Base-by-base conservation (phyloP, 805 yeast genomes). In the Myxozyma neotropica region DNA sequence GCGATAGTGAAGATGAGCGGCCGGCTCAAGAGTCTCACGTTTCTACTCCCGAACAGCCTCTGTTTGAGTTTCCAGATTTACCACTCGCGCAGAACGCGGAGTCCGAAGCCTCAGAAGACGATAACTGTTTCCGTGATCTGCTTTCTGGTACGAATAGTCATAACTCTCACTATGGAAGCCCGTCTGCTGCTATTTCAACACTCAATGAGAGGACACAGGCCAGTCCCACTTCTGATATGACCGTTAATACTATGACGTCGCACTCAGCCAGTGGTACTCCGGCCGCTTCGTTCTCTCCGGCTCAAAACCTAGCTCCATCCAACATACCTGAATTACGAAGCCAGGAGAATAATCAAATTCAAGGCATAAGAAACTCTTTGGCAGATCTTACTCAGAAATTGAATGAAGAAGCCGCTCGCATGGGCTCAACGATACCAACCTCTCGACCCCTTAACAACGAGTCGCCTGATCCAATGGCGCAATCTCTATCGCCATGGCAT, bases 1-100 rank as follows among this genome's bases (percentile, higher is more conserved):
- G 67, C 2, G 54, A 59, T 2, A 58, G 64, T 35, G 68, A 64
- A 42, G 68, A 64, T 13, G 68, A 64, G 29, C 51, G 12, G 13
- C 24, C 49, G 31, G 15, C 47, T 13, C 31, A 21, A 17, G 24
- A 13, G 13, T 19, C 44, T 39, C 43, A 15, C 10, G 26, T 27
- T 42, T 10, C 46, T 21, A 21, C 46, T 3, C n/a, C 48, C 23
- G 39, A 24, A 44, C 19, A 44, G 19, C 23, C 39, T 31, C 17
- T 21, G n/a, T 36, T 39, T 17, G 40, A 33, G 19, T 7, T 35
- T 4, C 39, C 17, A 47, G 51, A 35, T 35, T 27, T 15, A 1
- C 38, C 8, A 2, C 3, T n/a, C 12, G 10, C 26, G n/a, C n/a
- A n/a, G 15, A 15, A 47, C 12, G 19, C 15, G 10, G 51, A 21